phyloP scores from a whole-genome alignment of 352 stramenopile genomes.

The Phytophthora pisi region DNA sequence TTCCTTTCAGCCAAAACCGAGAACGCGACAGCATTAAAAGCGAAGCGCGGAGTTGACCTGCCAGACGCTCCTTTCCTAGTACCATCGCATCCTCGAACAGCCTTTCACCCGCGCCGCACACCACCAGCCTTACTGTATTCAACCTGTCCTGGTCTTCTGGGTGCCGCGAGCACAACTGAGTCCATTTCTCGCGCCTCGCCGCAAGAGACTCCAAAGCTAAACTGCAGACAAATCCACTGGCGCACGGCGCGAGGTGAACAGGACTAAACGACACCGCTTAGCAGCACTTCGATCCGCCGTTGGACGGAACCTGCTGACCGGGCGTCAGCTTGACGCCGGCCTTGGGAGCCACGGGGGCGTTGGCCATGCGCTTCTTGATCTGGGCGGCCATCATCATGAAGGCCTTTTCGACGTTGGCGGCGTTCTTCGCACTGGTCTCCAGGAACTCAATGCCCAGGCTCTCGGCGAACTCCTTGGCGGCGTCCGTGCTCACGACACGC shows the following conservation, averaged over 20 bases:
- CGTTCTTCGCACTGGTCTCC: slow-evolving; percentile 91
- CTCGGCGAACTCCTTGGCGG: slow-evolving; percentile 92
- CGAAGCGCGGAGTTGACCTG: slow-evolving; percentile 12
- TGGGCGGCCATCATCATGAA: slow-evolving; percentile 94
- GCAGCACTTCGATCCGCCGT: slow-evolving; percentile 82
- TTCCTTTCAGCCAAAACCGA: slow-evolving; percentile 44
- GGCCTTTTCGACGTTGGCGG: slow-evolving; percentile 89
- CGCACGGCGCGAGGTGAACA: slow-evolving; percentile 33
- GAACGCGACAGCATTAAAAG: slow-evolving; percentile 19
- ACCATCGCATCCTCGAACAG: slow-evolving; percentile 33
- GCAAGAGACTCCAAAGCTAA: slow-evolving; percentile 27
- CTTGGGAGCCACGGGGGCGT: slow-evolving; percentile 80
- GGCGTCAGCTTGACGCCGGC: slow-evolving; percentile 64
- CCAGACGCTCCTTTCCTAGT: slow-evolving; percentile 18
- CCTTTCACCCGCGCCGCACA: slow-evolving; percentile 29
- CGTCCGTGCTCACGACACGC: slow-evolving; percentile 93
- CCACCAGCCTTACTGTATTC: slow-evolving; percentile 28
- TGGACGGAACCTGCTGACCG: slow-evolving; percentile 69
- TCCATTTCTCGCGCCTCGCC: slow-evolving; percentile 12
- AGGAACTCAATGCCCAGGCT: slow-evolving; percentile 89
- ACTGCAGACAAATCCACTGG: slow-evolving; percentile 31
- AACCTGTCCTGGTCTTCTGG: slow-evolving; percentile 25
- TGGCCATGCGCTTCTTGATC: slow-evolving; percentile 93
- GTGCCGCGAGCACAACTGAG: slow-evolving; percentile 7
- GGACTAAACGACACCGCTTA: slow-evolving; percentile 67